Conservation (phyloP, 805 yeast genomes). For the Suhomyces emberorum region DNA sequence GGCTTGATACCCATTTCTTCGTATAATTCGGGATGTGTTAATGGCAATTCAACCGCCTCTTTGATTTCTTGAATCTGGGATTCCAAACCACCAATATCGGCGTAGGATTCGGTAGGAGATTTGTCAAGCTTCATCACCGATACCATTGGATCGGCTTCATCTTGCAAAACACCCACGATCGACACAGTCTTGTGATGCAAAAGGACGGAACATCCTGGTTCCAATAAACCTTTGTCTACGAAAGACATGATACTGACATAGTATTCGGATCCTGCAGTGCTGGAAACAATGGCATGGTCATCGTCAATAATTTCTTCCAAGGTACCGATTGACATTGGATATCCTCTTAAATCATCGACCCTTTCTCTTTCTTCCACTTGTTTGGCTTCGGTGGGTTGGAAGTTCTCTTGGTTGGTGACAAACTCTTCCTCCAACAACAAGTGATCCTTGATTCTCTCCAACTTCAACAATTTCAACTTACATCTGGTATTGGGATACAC, state of each 20-base stretch:
- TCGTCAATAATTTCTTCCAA: constrained; percentile 96
- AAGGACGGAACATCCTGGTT: constrained; percentile 95
- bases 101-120: constrained; percentile 94
- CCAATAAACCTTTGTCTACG: constrained; percentile 92
- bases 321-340: constrained; percentile 95
- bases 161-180: constrained; percentile 96
- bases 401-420: constrained; percentile 88
- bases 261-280: constrained; percentile 95
- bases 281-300: constrained; percentile 97
- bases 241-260: constrained; percentile 93
- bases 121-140: constrained; percentile 97
- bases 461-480: constrained; percentile 80
- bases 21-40: constrained; percentile 93
- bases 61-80: constrained; percentile 95
- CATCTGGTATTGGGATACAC: constrained; percentile 94
- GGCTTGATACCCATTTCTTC: constrained; percentile 99
- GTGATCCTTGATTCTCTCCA: constrained; percentile 97
- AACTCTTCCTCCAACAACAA: constrained; percentile 91
- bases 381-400: constrained; percentile 94
- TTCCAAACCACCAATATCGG: constrained; percentile 97
- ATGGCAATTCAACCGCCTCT: constrained; percentile 93
- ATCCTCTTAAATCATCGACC: constrained; percentile 92
- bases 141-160: constrained; percentile 97
- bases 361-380: constrained; percentile 95
- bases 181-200: constrained; percentile 94